Percentiles rank a stretch among this genome's conserved stretches.
These are phyloP conservation scores for Grigorovia humatica DNA, from an alignment of 805 yeast species.

Conservation along the genomic window DNA sequence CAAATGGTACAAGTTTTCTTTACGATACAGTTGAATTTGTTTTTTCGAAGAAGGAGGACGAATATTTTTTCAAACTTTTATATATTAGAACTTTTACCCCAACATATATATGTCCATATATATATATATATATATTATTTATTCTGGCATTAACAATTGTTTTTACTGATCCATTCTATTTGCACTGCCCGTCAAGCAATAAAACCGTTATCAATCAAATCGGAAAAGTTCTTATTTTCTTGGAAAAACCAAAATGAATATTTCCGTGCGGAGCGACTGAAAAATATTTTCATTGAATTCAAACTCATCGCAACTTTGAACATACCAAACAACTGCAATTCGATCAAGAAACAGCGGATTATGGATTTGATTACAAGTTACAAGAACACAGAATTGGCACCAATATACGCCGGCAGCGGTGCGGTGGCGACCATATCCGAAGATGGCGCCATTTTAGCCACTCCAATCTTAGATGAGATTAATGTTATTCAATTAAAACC, in stretches of 20 bases:
- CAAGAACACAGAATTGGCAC: slow-evolving; percentile 42
- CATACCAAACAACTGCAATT: neutral
- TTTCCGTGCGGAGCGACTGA: neutral
- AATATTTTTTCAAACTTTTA: neutral
- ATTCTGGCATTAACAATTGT: neutral
- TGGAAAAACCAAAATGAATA: neutral
- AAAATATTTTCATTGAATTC: slow-evolving; percentile 3
- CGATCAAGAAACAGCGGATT: neutral
- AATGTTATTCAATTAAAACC: slow-evolving; percentile 55
- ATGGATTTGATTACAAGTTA: slow-evolving; percentile 29
- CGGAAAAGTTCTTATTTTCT: neutral
- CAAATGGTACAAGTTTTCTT: too few relatives aligned
- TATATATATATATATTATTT: neutral
- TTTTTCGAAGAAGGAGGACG: neutral
- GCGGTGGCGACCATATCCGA: slow-evolving; percentile 58
- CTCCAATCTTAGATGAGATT: slow-evolving; percentile 71
- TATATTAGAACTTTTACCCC: neutral
- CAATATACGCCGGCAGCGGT: slow-evolving; percentile 76
- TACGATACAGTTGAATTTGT: neutral
- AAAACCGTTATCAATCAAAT: neutral
- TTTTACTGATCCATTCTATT: neutral
- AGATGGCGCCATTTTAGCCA: slow-evolving; percentile 58
- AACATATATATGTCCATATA: neutral
- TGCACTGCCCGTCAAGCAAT: neutral
- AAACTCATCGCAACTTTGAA: slow-evolving; percentile 6